Base-by-base conservation (phyloP, 352 stramenopile species). In the Globisporangium cylindrosporum region DNA sequence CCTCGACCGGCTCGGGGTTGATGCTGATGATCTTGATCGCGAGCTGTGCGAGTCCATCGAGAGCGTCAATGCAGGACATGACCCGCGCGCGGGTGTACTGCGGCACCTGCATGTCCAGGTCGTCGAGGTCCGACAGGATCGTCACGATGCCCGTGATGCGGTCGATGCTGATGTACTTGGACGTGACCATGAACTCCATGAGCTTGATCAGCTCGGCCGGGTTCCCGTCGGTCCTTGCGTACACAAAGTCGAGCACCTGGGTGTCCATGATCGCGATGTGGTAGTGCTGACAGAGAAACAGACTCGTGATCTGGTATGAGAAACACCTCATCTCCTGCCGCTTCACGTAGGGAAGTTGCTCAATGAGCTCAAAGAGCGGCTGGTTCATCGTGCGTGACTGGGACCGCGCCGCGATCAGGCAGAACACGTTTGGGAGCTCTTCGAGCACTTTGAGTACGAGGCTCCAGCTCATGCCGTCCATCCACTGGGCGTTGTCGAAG, bases 211-310 rank as follows among this genome's bases (percentile, higher is more conserved):
- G 70, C 32, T 86, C 82, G 10, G 78, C 75, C 0, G 85, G 85
- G 58, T 93, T 93, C 20, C 85, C 83, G 27, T 90, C 77, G 0
- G 85, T 89, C 1, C 83, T 79, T 0, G 81, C 68, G 36, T 88
- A 91, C 15, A 89, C 85, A 68, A 91, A 93, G 54, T 88, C 75
- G 1, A 93, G 82, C 25, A 93, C 60, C 69, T 93, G 77, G 4
- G 85, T 87, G 62, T 93, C 83, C 85, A 93, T 92, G 53, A 93
- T 92, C 0, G 83, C 83, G 53, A 93, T 93, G 63, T 90, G 81
- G 63, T 88, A 93, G 18, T 84, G 72, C 69, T 93, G 83, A 32
- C 83, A 91, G 15, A 93, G 68, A 29, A 93, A 93, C 9, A 92
- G 69, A 59, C 80, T 88, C 20, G 85, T 92, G 66, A 82, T 77